Conservation (phyloP, 176 grass and related monocot genomes). For the Eleusine coracana region DNA sequence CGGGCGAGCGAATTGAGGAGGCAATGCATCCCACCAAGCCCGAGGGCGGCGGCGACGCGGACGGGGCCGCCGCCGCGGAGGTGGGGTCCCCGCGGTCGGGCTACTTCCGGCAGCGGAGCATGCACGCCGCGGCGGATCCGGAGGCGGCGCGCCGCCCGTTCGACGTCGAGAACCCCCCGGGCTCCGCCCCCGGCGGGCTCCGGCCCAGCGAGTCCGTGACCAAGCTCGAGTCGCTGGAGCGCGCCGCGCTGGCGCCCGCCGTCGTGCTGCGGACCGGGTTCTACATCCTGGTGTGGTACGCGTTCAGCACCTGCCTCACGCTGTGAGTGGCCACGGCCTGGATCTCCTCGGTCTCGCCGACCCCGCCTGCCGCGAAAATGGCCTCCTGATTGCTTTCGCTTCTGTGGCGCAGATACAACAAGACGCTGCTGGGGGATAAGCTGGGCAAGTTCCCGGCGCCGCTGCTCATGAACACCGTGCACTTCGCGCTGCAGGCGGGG, state of each 20-base stretch:
- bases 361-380: background rate
- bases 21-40: constrained; percentile 45
- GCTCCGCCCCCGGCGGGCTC: background rate
- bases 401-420: constrained; percentile 71
- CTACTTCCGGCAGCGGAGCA: constrained; percentile 74
- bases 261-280: constrained; percentile 71
- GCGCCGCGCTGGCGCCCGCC: constrained; percentile 59
- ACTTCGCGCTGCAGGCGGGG: constrained; percentile 92
- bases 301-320: constrained; percentile 98
- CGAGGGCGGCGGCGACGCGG: constrained; percentile 44
- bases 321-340: constrained; percentile 65
- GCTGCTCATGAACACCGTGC: constrained; percentile 98
- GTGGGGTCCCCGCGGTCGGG: constrained; percentile 55
- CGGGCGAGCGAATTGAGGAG: constrained; percentile 9
- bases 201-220: constrained; percentile 70
- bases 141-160: constrained; percentile 48
- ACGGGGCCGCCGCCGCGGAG: constrained; percentile 34
- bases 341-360: constrained; percentile 30
- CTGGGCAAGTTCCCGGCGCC: constrained; percentile 98
- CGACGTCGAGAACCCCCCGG: constrained; percentile 69
- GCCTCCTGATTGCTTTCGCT: constrained; percentile 20
- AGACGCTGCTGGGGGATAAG: constrained; percentile 96
- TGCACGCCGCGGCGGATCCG: constrained; percentile 47
- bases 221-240: constrained; percentile 86
- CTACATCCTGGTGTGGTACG: constrained; percentile 96